These are phyloP conservation scores for Zhuliangozyma parablackwelliae DNA, from an alignment of 1,139 yeast genomes.

Conservation along the genomic window DNA sequence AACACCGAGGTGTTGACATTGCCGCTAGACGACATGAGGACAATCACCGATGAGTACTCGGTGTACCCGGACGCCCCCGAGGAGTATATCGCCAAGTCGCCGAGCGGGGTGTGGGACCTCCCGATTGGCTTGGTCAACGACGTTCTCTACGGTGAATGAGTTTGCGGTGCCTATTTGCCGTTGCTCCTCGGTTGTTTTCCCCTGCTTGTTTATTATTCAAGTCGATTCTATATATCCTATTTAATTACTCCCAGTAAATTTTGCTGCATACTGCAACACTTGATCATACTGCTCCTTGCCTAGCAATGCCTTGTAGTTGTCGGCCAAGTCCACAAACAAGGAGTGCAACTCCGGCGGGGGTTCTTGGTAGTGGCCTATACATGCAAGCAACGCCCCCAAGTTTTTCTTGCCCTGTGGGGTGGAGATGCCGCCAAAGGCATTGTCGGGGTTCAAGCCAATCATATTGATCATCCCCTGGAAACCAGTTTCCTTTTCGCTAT, in stretches of 20 bases:
- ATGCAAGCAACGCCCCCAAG: slow-evolving; percentile 54
- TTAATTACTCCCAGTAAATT: neutral
- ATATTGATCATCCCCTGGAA: slow-evolving; percentile 72
- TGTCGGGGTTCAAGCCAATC: slow-evolving; percentile 60
- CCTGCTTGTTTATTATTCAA: neutral
- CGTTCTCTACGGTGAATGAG: slow-evolving; percentile 46
- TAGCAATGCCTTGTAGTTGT: slow-evolving; percentile 44
- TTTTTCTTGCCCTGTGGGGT: slow-evolving; percentile 44
- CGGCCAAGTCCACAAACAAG: slow-evolving; percentile 41
- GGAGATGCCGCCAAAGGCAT: slow-evolving; percentile 49
- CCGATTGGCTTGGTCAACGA: slow-evolving; percentile 70
- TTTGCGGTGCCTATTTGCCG: no score
- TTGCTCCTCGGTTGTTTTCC: no score
- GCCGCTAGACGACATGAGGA: slow-evolving; percentile 52
- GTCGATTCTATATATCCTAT: neutral
- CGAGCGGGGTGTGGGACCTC: slow-evolving; percentile 83
- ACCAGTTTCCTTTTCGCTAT: slow-evolving; percentile 77
- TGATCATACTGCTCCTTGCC: slow-evolving; percentile 37
- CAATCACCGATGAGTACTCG: slow-evolving; percentile 66
- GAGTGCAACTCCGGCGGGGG: slow-evolving; percentile 45
- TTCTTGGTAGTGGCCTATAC: slow-evolving; percentile 57
- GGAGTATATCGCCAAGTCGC: slow-evolving; percentile 46
- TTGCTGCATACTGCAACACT: slow-evolving; percentile 19
- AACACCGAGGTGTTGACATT: slow-evolving; percentile 71
- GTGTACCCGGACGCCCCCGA: slow-evolving; percentile 34